Percentiles rank a stretch among this genome's conserved stretches.
Conservation (phyloP, 257 asterid genomes). For the Solanum sitiens region DNA sequence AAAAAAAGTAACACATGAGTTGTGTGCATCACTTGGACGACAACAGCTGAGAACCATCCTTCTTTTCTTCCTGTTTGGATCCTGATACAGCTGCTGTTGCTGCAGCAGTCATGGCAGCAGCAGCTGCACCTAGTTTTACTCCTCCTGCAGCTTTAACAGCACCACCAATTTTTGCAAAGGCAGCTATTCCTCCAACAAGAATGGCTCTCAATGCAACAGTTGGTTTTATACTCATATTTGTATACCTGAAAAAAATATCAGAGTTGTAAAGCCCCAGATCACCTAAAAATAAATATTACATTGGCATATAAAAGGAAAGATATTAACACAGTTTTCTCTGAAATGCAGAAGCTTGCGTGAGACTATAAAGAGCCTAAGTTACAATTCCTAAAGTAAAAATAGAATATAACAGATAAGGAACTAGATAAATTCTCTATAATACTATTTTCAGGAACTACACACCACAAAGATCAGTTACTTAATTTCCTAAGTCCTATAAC, state of each 20-base stretch:
- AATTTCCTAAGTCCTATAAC: background rate
- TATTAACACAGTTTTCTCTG: background rate
- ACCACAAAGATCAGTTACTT: background rate
- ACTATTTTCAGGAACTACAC: background rate
- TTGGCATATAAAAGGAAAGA: background rate
- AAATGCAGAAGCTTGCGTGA: background rate
- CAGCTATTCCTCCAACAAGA: constrained; percentile 83
- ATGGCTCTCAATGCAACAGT: constrained; percentile 76
- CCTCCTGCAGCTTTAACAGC: constrained; percentile 91
- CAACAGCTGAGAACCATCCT: constrained; percentile 29
- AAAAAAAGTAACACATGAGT: background rate
- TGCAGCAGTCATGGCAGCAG: constrained; percentile 93
- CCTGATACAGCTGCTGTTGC: constrained; percentile 79
- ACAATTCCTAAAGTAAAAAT: background rate
- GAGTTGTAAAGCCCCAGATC: background rate
- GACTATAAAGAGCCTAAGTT: background rate
- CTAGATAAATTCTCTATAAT: background rate
- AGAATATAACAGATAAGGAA: background rate
- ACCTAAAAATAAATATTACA: background rate
- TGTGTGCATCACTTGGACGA: constrained; percentile 5
- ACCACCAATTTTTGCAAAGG: constrained; percentile 70
- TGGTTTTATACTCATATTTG: constrained; percentile 57
- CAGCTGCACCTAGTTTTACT: constrained; percentile 67
- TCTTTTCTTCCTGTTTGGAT: constrained; percentile 38
- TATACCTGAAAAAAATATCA: background rate